These are phyloP conservation scores for Pichia sp. DNA, from an alignment of 1,139 yeast species.

Conservation along the genomic window DNA sequence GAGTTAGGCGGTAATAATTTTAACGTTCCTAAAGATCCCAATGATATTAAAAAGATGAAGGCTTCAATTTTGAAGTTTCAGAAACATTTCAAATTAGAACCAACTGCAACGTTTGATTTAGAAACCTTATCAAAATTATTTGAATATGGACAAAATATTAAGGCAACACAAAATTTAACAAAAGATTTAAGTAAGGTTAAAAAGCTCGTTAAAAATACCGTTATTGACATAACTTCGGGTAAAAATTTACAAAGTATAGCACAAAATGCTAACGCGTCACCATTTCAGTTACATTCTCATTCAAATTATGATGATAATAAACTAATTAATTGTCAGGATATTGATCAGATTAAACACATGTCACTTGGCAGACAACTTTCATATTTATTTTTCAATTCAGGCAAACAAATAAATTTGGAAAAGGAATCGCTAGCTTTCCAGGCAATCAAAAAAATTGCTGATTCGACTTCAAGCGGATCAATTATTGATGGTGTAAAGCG, in stretches of 20 bases:
- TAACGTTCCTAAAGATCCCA: slow-evolving; percentile 82
- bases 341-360: slow-evolving; percentile 23
- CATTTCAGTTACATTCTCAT: slow-evolving; percentile 14
- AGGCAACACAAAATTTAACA: slow-evolving; percentile 26
- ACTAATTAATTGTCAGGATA: slow-evolving; percentile 24
- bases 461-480: background rate
- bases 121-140: slow-evolving; percentile 24
- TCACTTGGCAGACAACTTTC: slow-evolving; percentile 27
- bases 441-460: slow-evolving; percentile 6
- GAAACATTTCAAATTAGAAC: slow-evolving; percentile 37
- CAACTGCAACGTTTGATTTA: slow-evolving; percentile 21
- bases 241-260: slow-evolving; percentile 26
- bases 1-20: slow-evolving; percentile 56
- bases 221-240: slow-evolving; percentile 30
- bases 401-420: slow-evolving; percentile 20
- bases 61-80: slow-evolving; percentile 62
- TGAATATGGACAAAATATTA: slow-evolving; percentile 20
- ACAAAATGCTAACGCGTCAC: slow-evolving; percentile 21
- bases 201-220: slow-evolving; percentile 30
- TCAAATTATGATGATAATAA: slow-evolving; percentile 18
- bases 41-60: slow-evolving; percentile 63
- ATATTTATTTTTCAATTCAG: slow-evolving; percentile 27
- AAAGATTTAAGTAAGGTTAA: slow-evolving; percentile 31
- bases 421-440: slow-evolving; percentile 4
- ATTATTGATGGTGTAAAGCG: slow-evolving; percentile 6